These are phyloP conservation scores for Cucurbita maxima DNA, from an alignment of 306 rosid species.

Conservation along the genomic window DNA sequence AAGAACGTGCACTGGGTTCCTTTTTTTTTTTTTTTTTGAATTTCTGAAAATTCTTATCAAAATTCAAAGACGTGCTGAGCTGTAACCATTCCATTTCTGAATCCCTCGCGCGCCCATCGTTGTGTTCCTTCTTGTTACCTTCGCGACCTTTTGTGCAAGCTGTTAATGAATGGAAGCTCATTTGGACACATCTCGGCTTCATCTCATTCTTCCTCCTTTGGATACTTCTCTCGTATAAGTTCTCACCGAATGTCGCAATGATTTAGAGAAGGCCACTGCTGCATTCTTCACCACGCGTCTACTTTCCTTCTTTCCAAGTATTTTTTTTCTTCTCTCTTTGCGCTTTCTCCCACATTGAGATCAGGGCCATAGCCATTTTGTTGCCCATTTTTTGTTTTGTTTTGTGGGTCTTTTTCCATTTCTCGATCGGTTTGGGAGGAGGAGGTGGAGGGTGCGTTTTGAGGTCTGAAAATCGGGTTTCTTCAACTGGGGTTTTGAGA, in stretches of 20 bases:
- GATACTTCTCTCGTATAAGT: slow-evolving; percentile 15
- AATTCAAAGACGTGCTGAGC: slow-evolving; percentile 70
- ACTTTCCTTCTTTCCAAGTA: slow-evolving; percentile 9
- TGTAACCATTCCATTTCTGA: slow-evolving; percentile 28
- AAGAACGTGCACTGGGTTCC: neutral
- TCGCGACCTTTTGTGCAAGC: slow-evolving; percentile 31
- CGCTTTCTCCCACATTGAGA: slow-evolving; percentile 43
- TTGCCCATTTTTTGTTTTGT: no score
- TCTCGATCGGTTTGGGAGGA: neutral
- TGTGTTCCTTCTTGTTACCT: slow-evolving; percentile 10
- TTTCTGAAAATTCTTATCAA: neutral
- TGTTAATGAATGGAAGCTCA: slow-evolving; percentile 36
- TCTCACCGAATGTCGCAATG: slow-evolving; percentile 44
- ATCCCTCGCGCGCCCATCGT: slow-evolving; percentile 1
- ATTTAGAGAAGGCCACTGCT: slow-evolving; percentile 28
- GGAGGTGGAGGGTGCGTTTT: no score
- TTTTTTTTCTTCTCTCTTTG: neutral
- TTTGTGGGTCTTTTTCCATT: neutral
- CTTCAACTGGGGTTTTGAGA: slow-evolving; percentile 16
- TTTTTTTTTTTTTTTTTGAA: neutral
- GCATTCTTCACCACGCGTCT: slow-evolving; percentile 43
- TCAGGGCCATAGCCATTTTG: slow-evolving; percentile 19
- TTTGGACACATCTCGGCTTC: slow-evolving; percentile 25
- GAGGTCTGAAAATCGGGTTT: neutral
- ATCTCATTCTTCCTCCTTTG: neutral